Evolutionary conservation across 495 filamentous ascomycete species (phyloP), one percentile per base, ranked within the genome.

Genomic region (Mycothermus thermophilus): DNA sequence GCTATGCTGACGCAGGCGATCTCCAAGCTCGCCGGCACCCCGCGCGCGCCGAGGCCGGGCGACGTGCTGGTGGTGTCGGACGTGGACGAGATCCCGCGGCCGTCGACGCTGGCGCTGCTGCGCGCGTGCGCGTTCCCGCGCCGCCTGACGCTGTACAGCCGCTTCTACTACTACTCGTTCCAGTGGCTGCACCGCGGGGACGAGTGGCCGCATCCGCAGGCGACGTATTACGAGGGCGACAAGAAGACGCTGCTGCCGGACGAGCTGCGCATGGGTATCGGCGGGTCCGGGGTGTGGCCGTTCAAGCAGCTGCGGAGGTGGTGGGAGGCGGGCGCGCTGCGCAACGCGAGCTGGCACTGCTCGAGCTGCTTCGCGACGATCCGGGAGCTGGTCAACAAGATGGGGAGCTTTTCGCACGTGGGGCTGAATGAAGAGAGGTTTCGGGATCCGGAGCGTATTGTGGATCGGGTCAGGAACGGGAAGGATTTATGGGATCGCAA

Each of bases 131-230:
- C 32, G 3, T 70, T 71, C 48, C 68, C 69, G 1, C 57, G 54
- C 8, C 62, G 69, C 8, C 50, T 69, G 16, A 73, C 69, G 5
- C 58, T 74, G n/a, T 48, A 60, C 11, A 63, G 54, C 15, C 44
- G 56, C 16, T 72, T 69, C 50, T 72, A 72, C 46, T 70, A 71
- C 45, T 74, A 74, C 52, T 58, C 51, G 37, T 74, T 72, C 50
- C 69, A 73, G 48, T 72, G 59, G 50, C 50, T 60, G 22, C 69
- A 70, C 34, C 63, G 47, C 9, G 65, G 59, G n/a, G 14, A 50
- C 17, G 59, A 72, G 40, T 73, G 69, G 69, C 42, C 56, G 8
- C 69, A 72, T 34, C 71, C 71, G 7, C 69, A 73, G 46, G 71
- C 67, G 0, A 73, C 68, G 1, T 64, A 55, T 27, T 75, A 64